These are phyloP conservation scores for Cytospora piceae DNA, from an alignment of 2,329 filamentous ascomycete species.

Conservation along the genomic window DNA sequence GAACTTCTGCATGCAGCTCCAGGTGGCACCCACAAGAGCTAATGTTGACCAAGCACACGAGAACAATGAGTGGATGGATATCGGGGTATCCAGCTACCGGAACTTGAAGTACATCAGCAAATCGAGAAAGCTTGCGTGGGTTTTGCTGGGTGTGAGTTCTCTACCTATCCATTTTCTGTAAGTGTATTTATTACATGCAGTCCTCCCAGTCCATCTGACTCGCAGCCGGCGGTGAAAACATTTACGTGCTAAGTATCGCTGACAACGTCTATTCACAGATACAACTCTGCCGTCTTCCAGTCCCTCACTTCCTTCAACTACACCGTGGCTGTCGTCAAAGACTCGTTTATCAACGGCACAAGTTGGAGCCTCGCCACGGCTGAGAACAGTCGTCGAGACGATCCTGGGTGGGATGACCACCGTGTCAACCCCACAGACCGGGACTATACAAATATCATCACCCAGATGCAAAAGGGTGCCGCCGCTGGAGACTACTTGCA, in stretches of 20 bases:
- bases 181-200: neutral
- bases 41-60: conserved; percentile 37
- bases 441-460: conserved; percentile 30
- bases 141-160: conserved; percentile 26
- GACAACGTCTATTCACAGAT: neutral
- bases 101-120: conserved; percentile 27
- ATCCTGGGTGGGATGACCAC: neutral
- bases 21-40: conserved; percentile 39
- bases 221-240: neutral
- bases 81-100: conserved; percentile 29
- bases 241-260: neutral
- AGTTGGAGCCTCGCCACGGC: conserved; percentile 10
- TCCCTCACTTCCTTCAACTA: conserved; percentile 30
- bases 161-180: conserved; percentile 31
- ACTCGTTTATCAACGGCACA: conserved; percentile 5
- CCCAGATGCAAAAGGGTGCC: conserved; percentile 26
- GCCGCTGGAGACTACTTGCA: conserved; percentile 1
- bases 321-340: conserved; percentile 19
- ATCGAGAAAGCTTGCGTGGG: conserved; percentile 21
- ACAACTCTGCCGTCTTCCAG: conserved; percentile 31
- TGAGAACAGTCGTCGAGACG: conserved; percentile 7
- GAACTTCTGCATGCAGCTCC: conserved; percentile 44
- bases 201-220: neutral
- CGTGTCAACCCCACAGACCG: conserved; percentile 27
- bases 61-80: conserved; percentile 23